Evolutionary conservation across 305 asterid genomes (phyloP).

Genomic region (Fraxinus ornus): DNA sequence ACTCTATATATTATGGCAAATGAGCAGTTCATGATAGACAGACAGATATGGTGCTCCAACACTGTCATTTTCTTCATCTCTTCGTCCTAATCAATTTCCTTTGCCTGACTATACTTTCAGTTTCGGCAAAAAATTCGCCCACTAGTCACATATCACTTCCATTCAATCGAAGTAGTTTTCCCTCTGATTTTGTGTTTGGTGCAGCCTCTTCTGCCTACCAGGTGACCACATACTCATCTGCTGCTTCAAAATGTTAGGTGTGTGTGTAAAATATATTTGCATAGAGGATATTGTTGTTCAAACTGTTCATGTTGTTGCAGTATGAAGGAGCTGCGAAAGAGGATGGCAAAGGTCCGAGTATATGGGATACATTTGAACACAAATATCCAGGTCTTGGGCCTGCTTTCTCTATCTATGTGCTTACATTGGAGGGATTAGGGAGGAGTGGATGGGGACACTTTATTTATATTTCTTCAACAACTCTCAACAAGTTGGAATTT

Average conservation of each 20-base stretch:
- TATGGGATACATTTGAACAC: conserved; percentile 50
- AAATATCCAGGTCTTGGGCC: conserved; percentile 32
- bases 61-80: background rate
- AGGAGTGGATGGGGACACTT: too few relatives aligned
- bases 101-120: background rate
- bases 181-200: conserved; percentile 50
- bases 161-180: conserved; percentile 36
- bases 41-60: background rate
- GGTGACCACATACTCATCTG: conserved; percentile 10
- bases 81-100: background rate
- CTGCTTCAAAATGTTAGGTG: background rate
- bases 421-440: too few relatives aligned
- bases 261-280: background rate
- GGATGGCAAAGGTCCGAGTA: conserved; percentile 51
- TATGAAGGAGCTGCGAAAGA: conserved; percentile 48
- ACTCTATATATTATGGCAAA: background rate
- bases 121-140: background rate
- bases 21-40: background rate
- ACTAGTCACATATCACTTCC: background rate
- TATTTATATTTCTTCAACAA: too few relatives aligned
- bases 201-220: conserved; percentile 59
- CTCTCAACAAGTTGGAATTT: too few relatives aligned
- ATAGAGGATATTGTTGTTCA: background rate
- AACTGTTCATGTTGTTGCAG: conserved; percentile 13
- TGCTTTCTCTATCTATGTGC: too few relatives aligned